Percentiles rank a stretch among this genome's conserved stretches.
phyloP scores from a whole-genome alignment of 75 land plant genomes.

The Sequoiadendron giganteum region DNA sequence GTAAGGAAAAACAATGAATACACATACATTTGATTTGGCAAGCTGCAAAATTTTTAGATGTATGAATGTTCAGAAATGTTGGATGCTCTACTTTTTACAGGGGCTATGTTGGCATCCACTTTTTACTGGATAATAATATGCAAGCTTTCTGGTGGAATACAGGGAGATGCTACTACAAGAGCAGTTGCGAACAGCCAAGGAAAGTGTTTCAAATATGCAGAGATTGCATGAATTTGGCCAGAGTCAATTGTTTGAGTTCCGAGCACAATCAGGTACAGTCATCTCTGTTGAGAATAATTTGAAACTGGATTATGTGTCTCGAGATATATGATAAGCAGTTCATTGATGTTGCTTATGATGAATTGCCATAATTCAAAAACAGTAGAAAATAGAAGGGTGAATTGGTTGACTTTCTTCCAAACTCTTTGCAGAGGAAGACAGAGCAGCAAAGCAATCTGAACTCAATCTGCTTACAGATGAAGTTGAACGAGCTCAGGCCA shows the following conservation, averaged over 20 bases:
- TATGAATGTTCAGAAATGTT: not conserved
- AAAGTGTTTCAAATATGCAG: slow-evolving; percentile 91
- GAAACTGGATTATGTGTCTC: not conserved
- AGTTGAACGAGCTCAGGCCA: slow-evolving; percentile 90
- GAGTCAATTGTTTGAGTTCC: slow-evolving; percentile 92
- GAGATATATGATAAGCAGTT: not conserved
- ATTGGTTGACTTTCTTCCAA: not conserved
- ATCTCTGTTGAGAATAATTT: not conserved
- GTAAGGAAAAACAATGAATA: not conserved
- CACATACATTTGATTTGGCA: not conserved
- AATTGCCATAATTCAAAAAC: not conserved
- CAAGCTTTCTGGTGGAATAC: slow-evolving; percentile 10
- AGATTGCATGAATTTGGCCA: slow-evolving; percentile 94
- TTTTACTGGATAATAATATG: slow-evolving; percentile 2
- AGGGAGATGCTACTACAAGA: slow-evolving; percentile 89
- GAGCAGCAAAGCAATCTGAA: slow-evolving; percentile 94
- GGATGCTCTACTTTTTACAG: slow-evolving; percentile 1
- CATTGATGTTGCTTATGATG: not conserved
- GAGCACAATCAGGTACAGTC: slow-evolving; percentile 83
- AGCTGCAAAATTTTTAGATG: not conserved
- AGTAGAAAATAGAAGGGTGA: not conserved
- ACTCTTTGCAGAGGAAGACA: slow-evolving; percentile 76
- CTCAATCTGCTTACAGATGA: slow-evolving; percentile 93
- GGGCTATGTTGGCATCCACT: not conserved
- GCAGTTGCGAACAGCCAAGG: slow-evolving; percentile 86